Percentiles rank a stretch among this genome's conserved stretches.
Evolutionary conservation across 129 eudicot genomes (phyloP).

Genomic region (Rutidosis leptorrhynchoides): DNA sequence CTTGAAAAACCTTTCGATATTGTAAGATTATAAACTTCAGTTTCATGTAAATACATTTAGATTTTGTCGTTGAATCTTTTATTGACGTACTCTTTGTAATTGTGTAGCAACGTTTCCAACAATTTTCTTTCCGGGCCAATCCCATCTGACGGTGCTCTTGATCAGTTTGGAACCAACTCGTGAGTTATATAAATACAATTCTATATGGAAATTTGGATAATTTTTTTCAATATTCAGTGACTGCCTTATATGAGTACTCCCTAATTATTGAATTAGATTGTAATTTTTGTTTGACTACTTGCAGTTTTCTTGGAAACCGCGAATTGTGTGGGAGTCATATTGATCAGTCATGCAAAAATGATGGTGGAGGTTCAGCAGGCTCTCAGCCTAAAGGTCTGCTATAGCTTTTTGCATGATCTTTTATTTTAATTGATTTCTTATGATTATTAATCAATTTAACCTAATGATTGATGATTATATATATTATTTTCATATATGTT

Average conservation of each 20-base stretch:
- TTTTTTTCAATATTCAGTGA: conserved; percentile 1
- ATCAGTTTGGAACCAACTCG: conserved; percentile 59
- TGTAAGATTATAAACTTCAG: conserved; percentile 41
- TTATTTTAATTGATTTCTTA: not conserved
- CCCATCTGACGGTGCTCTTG: conserved; percentile 77
- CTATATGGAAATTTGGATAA: not conserved
- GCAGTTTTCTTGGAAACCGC: conserved; percentile 89
- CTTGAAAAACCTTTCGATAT: conserved; percentile 52
- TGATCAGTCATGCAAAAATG: conserved; percentile 55
- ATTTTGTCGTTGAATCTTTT: conserved; percentile 11
- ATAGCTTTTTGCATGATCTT: conserved; percentile 16
- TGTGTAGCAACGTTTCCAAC: conserved; percentile 79
- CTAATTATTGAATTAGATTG: not conserved
- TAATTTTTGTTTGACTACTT: conserved; percentile 20
- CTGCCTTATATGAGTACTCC: not conserved
- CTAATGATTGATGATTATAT: not conserved
- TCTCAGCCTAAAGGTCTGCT: conserved; percentile 53
- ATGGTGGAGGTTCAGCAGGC: conserved; percentile 47
- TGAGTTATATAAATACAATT: conserved; percentile 38
- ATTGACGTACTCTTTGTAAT: conserved; percentile 14
- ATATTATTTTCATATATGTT: conserved; percentile 11
- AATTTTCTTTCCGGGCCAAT: conserved; percentile 81
- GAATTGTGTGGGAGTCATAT: conserved; percentile 80
- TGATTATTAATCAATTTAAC: not conserved
- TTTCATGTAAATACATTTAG: not conserved